Percentiles rank a stretch among this genome's conserved stretches.
These are phyloP conservation scores for Diatrype stigma DNA, from an alignment of 2,329 filamentous ascomycete species.

Conservation along the genomic window DNA sequence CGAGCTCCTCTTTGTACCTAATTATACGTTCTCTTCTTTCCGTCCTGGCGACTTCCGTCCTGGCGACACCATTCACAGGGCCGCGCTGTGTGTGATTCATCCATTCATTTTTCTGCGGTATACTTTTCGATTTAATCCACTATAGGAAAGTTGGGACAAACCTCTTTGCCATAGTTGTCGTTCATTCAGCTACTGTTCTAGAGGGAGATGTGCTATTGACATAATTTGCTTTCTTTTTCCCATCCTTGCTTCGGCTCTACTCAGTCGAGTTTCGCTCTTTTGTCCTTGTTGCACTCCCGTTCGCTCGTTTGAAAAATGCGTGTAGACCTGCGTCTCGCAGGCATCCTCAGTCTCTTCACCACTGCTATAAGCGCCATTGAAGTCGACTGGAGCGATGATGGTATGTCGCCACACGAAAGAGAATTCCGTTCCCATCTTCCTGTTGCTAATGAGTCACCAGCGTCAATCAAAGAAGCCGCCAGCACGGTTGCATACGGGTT, in stretches of 20 bases:
- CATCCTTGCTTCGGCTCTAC: background rate
- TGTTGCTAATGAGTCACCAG: slow-evolving; percentile 37
- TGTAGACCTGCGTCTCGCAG: slow-evolving; percentile 16
- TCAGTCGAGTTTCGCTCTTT: background rate
- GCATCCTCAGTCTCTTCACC: slow-evolving; percentile 24
- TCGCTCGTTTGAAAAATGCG: slow-evolving; percentile 18
- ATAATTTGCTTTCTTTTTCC: background rate
- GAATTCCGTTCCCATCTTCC: slow-evolving; percentile 31
- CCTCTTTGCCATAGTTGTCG: background rate
- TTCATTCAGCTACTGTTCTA: slow-evolving; percentile 1
- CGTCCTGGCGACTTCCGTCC: slow-evolving; percentile 17
- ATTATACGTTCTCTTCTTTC: slow-evolving; percentile 3
- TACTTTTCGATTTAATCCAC: too few species aligned
- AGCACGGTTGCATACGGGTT: slow-evolving; percentile 29
- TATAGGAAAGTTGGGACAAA: too few species aligned
- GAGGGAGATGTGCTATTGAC: slow-evolving; percentile 1
- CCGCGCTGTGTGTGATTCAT: background rate
- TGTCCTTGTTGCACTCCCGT: slow-evolving; percentile 1
- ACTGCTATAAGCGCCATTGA: slow-evolving; percentile 24
- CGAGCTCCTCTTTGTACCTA: slow-evolving; percentile 21
- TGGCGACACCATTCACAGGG: background rate
- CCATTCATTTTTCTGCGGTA: background rate
- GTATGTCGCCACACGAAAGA: slow-evolving; percentile 20
- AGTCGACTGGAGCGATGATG: slow-evolving; percentile 28
- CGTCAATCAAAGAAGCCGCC: slow-evolving; percentile 41